Evolutionary conservation across 1,139 yeast genomes (phyloP).

Genomic region (Sugiyamaella pinicola): DNA sequence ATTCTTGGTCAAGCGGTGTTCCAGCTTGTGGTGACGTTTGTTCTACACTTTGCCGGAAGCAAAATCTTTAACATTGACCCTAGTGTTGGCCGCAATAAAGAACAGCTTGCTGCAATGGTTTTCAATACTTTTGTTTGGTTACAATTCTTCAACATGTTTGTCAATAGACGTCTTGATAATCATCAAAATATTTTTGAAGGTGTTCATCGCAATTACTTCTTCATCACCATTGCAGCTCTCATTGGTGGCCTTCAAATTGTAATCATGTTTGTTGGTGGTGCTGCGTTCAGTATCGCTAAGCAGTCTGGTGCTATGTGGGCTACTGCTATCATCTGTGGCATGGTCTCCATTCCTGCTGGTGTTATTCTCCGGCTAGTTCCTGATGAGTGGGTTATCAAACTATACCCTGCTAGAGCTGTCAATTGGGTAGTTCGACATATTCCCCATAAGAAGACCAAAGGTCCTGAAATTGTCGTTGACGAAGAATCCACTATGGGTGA

Average conservation of each 20-base stretch:
- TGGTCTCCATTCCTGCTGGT: slow-evolving; percentile 81
- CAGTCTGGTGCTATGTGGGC: slow-evolving; percentile 91
- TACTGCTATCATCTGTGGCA: slow-evolving; percentile 81
- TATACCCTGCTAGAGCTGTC: slow-evolving; percentile 67
- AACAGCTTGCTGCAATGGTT: slow-evolving; percentile 77
- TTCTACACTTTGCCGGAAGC: slow-evolving; percentile 76
- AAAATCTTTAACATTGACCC: slow-evolving; percentile 42
- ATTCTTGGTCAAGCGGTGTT: slow-evolving; percentile 81
- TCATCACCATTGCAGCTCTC: slow-evolving; percentile 65
- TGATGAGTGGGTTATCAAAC: slow-evolving; percentile 67
- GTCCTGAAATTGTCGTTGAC: slow-evolving; percentile 31
- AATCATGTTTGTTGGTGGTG: slow-evolving; percentile 97
- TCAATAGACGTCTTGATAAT: slow-evolving; percentile 89
- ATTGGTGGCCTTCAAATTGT: slow-evolving; percentile 84
- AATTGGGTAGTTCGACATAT: slow-evolving; percentile 11
- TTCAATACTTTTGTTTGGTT: slow-evolving; percentile 97
- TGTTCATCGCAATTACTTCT: slow-evolving; percentile 78
- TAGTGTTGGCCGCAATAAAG: slow-evolving; percentile 46
- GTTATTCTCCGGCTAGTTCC: slow-evolving; percentile 75
- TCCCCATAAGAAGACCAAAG: slow-evolving; percentile 11
- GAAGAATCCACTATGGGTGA: slow-evolving; percentile 31
- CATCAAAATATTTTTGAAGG: slow-evolving; percentile 84
- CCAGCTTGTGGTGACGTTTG: slow-evolving; percentile 78
- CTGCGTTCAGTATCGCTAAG: slow-evolving; percentile 80
- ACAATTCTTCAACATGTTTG: slow-evolving; percentile 91